phyloP scores from a whole-genome alignment of 306 rosid genomes.

The Cucurbita maxima region DNA sequence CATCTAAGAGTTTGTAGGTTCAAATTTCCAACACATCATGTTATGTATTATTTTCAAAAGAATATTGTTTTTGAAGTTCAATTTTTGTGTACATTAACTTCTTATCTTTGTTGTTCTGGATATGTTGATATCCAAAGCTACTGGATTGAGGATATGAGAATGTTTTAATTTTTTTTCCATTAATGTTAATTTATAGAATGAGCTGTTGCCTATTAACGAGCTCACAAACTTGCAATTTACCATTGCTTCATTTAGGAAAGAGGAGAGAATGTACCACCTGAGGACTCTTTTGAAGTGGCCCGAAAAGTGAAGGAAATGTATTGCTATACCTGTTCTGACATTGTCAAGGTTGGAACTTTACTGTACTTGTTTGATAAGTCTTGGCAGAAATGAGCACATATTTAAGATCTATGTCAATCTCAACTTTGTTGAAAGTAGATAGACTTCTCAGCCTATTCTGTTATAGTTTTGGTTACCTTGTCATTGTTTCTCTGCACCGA shows the following conservation, averaged over 20 bases:
- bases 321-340: slow-evolving; percentile 96
- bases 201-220: neutral
- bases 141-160: neutral
- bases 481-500: neutral
- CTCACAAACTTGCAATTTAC: slow-evolving; percentile 17
- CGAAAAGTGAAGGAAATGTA: slow-evolving; percentile 89
- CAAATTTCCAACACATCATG: neutral
- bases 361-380: slow-evolving; percentile 6
- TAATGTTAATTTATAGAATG: neutral
- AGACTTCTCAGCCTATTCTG: neutral
- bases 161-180: neutral
- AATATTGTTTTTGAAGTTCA: neutral
- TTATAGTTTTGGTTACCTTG: neutral
- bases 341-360: slow-evolving; percentile 63
- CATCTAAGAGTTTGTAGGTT: neutral
- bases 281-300: slow-evolving; percentile 95
- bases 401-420: neutral
- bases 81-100: neutral
- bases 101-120: neutral
- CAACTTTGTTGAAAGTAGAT: neutral
- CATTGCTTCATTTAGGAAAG: slow-evolving; percentile 59
- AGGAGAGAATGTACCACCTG: slow-evolving; percentile 96
- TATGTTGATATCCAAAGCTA: neutral
- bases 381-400: slow-evolving; percentile 1
- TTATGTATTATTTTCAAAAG: neutral